Percentiles rank a stretch among this genome's conserved stretches.
Conservation (phyloP, 2,329 filamentous ascomycete genomes). For the Camillea tinctor region DNA sequence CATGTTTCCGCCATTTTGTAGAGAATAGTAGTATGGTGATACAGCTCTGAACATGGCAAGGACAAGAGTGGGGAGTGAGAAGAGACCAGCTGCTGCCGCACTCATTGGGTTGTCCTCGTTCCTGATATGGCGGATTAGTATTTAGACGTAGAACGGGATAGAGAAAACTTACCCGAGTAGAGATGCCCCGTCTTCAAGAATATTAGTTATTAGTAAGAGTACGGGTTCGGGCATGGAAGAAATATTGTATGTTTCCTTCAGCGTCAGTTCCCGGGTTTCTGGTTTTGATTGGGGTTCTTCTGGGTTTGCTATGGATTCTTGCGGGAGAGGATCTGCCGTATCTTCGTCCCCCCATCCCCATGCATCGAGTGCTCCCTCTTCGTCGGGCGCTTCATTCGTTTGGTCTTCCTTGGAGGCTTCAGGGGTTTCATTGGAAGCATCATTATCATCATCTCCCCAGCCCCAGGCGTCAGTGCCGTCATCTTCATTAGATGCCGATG, state of each 20-base stretch:
- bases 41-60: slow-evolving; percentile 79
- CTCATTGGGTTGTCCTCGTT: slow-evolving; percentile 58
- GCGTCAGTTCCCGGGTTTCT: slow-evolving; percentile 63
- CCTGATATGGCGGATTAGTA: slow-evolving; percentile 20
- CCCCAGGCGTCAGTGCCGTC: slow-evolving; percentile 63
- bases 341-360: slow-evolving; percentile 87
- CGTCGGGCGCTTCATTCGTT: slow-evolving; percentile 6
- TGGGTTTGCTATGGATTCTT: slow-evolving; percentile 23
- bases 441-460: slow-evolving; percentile 70
- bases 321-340: slow-evolving; percentile 29
- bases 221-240: slow-evolving; percentile 84
- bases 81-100: slow-evolving; percentile 66
- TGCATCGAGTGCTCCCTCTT: slow-evolving; percentile 58
- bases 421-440: slow-evolving; percentile 30
- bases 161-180: slow-evolving; percentile 48
- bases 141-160: not conserved
- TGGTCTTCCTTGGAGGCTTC: slow-evolving; percentile 15
- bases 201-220: slow-evolving; percentile 60
- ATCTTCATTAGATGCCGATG: slow-evolving; percentile 19
- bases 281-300: slow-evolving; percentile 16
- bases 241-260: slow-evolving; percentile 84
- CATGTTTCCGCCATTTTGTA: slow-evolving; percentile 63
- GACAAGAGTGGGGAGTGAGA: slow-evolving; percentile 68
- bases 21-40: slow-evolving; percentile 70
- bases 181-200: slow-evolving; percentile 60